phyloP scores from a whole-genome alignment of 2,329 filamentous ascomycete species.

The Corniculantispora saksenae region DNA sequence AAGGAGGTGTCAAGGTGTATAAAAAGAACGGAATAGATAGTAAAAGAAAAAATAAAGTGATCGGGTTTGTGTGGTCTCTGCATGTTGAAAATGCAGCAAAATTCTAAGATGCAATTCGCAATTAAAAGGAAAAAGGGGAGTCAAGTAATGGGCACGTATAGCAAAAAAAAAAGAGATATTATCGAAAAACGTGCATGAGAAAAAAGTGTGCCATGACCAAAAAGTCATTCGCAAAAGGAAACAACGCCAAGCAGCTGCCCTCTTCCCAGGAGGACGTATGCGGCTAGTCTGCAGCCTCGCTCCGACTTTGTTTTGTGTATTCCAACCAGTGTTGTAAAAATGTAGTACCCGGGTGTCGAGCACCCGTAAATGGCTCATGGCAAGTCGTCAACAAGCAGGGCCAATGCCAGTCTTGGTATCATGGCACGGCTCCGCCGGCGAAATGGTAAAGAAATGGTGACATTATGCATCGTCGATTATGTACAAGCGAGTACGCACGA shows the following conservation, averaged over 20 bases:
- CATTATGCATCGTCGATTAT: constrained; percentile 31
- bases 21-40: constrained; percentile 1
- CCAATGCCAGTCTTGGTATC: not conserved
- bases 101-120: constrained; percentile 16
- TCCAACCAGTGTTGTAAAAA: constrained; percentile 9
- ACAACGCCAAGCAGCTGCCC: not conserved
- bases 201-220: not conserved
- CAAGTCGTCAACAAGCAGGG: constrained; percentile 45
- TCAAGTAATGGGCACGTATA: not conserved
- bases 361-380: constrained; percentile 52
- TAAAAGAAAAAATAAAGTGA: not conserved
- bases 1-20: constrained; percentile 3
- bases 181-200: not conserved
- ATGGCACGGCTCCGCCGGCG: constrained; percentile 5
- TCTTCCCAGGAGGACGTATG: not conserved
- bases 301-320: constrained; percentile 1
- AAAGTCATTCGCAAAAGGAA: not conserved
- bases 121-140: constrained; percentile 2
- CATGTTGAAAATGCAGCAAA: constrained; percentile 1
- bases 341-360: constrained; percentile 22
- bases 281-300: constrained; percentile 8
- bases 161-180: not conserved
- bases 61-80: not conserved
- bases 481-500: constrained; percentile 28
- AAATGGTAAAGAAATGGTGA: constrained; percentile 25